A percentile compares a stretch with the other conserved stretches of the same genome.
These are phyloP conservation scores for Xylaria polymorpha DNA, from an alignment of 2,329 filamentous ascomycete genomes.

Conservation along the genomic window DNA sequence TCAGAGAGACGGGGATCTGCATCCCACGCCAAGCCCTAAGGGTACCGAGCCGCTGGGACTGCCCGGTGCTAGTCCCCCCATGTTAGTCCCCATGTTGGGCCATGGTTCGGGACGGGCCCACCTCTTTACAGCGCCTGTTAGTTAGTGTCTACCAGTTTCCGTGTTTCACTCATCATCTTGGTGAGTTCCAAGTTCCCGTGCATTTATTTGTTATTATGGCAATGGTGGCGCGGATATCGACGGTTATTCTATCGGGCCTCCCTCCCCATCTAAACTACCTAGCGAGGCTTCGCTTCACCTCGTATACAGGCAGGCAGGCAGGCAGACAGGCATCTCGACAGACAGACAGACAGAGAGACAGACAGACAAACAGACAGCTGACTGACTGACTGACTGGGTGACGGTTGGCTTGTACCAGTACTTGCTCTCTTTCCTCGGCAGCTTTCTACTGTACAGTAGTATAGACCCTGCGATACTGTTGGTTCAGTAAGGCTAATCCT, in stretches of 20 bases:
- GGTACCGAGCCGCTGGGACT: constrained; percentile 30
- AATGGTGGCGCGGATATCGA: not conserved
- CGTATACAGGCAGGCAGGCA: no score
- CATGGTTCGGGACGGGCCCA: not conserved
- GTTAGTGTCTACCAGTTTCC: not conserved
- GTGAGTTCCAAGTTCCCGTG: not conserved
- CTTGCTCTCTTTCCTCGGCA: constrained; percentile 5
- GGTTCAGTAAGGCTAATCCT: constrained; percentile 6
- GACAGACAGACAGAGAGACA: not conserved
- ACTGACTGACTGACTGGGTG: not conserved
- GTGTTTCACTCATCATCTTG: not conserved
- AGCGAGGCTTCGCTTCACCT: constrained; percentile 7
- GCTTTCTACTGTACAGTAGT: not conserved
- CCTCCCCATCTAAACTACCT: not conserved
- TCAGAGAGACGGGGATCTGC: not conserved
- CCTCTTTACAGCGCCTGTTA: no score
- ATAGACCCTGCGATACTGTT: not conserved
- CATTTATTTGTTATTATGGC: no score
- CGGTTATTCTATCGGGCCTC: not conserved
- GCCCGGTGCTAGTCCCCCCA: not conserved
- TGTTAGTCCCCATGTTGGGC: not conserved
- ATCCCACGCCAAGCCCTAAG: constrained; percentile 2
- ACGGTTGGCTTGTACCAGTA: constrained; percentile 13
- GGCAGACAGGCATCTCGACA: no score
- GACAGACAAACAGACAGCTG: not conserved